phyloP scores from a whole-genome alignment of 176 grass and related monocot species.

The Triticum aestivum region DNA sequence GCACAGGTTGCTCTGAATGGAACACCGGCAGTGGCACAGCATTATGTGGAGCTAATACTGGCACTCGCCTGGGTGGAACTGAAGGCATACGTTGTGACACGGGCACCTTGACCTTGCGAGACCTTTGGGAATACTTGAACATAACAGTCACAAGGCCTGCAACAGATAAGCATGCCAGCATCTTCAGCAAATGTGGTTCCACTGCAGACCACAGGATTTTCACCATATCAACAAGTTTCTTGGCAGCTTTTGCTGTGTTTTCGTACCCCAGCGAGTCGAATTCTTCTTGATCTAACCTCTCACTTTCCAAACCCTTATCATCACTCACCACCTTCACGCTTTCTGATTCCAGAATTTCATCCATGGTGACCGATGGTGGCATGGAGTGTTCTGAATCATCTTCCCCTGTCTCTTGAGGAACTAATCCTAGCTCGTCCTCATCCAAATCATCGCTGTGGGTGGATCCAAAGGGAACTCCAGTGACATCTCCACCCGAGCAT shows the following conservation, averaged over 20 bases:
- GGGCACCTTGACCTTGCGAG: neutral
- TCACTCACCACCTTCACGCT: neutral
- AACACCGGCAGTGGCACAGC: neutral
- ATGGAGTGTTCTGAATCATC: neutral
- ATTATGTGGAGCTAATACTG: slow-evolving; percentile 10
- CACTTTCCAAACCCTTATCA: neutral
- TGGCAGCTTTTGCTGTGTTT: slow-evolving; percentile 35
- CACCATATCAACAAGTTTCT: neutral
- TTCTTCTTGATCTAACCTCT: slow-evolving; percentile 5
- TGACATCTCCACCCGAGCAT: neutral
- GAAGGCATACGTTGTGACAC: neutral
- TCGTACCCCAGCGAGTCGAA: slow-evolving; percentile 9
- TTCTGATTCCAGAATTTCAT: neutral
- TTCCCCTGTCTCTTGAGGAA: slow-evolving; percentile 1
- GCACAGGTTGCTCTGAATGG: neutral
- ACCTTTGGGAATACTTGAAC: slow-evolving; percentile 35
- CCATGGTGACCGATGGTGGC: neutral
- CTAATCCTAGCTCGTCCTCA: neutral
- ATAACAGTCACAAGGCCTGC: slow-evolving; percentile 19
- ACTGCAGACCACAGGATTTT: slow-evolving; percentile 16
- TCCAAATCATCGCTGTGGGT: slow-evolving; percentile 11
- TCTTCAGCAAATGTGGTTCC: slow-evolving; percentile 22
- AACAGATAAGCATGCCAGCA: slow-evolving; percentile 33
- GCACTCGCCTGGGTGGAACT: neutral
- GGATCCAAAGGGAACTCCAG: neutral